phyloP scores from a whole-genome alignment of 148 eudicot genomes.

The Polygonum maritimum region DNA sequence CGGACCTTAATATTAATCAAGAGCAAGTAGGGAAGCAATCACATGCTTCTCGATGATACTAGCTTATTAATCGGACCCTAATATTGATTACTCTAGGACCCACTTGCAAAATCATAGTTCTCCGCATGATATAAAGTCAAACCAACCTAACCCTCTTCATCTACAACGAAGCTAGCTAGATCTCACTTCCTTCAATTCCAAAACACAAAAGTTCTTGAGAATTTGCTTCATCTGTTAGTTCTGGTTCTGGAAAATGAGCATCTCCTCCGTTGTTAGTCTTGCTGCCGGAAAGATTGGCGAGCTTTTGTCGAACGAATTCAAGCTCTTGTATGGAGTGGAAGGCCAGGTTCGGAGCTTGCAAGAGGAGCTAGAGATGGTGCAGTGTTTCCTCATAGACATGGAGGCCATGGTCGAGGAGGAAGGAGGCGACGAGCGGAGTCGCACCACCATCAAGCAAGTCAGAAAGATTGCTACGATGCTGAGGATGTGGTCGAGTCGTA shows the following conservation, averaged over 20 bases:
- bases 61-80: too few relatives aligned
- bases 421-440: neutral
- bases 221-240: too few relatives aligned
- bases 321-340: neutral
- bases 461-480: slow-evolving; percentile 14
- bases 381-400: neutral
- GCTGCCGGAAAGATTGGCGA: neutral
- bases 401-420: neutral
- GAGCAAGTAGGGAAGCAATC: too few relatives aligned
- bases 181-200: too few relatives aligned
- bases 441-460: neutral
- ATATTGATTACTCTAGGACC: too few relatives aligned
- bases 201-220: too few relatives aligned
- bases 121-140: too few relatives aligned
- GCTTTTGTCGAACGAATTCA: neutral
- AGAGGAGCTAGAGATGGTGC: neutral
- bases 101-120: too few relatives aligned
- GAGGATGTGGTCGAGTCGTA: slow-evolving; percentile 21
- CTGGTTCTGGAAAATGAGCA: neutral
- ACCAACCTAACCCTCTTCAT: too few relatives aligned
- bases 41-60: too few relatives aligned
- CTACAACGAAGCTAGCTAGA: too few relatives aligned
- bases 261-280: neutral
- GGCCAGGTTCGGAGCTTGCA: neutral
- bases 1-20: too few relatives aligned